Base-by-base conservation (phyloP, 768 basidiomycete genomes). In the Amanita rimosa region DNA sequence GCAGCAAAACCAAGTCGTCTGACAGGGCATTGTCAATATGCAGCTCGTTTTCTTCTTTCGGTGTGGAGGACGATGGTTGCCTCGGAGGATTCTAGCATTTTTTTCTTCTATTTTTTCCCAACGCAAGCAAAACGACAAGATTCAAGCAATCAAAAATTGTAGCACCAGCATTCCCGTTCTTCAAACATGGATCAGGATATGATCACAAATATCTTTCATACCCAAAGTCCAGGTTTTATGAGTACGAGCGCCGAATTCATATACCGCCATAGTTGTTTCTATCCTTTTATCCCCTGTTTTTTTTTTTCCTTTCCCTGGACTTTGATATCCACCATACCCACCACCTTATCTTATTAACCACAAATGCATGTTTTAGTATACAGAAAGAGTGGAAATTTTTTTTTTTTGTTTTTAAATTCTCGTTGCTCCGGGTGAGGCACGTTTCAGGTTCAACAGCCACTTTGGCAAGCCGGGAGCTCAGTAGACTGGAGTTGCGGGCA, bases 31-130 rank as follows among this genome's bases (percentile, higher is more conserved):
- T 58, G 42, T 42, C 55, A 42, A 37, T 48, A 27, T 29, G 48
- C 52, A 52, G 46, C 31, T 41, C 51, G 44, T 47, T 53, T 44
- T 57, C 58, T 3, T 56, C 57, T 21, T 63, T 70, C 51, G 57
- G 58, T 27, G 43, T 57, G 13, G 52, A 57, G 34, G 69, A 71
- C 51, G 67, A 71, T 55, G 66, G 69, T 14, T 72, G 70, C 45
- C 61, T 72, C 6, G 70, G 69, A 37, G 70, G 70, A n/a, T 72
- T 72, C 58, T 72, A 6, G 31, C 44, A 34, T 35, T 1, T 46
- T 46, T 34, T 4, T 8, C 16, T 24, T 21, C n/a, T 33, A 4
- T 14, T 13, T 24, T 21, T 33, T 33, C 10, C 8, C 10, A 19
- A 3, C 46, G 22, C 46, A 37, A 24, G 22, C 36, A 47, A 47